A percentile compares a stretch with the other conserved stretches of the same genome.
Conservation (phyloP, 768 basidiomycete species). For the Leccinellum luteum region DNA sequence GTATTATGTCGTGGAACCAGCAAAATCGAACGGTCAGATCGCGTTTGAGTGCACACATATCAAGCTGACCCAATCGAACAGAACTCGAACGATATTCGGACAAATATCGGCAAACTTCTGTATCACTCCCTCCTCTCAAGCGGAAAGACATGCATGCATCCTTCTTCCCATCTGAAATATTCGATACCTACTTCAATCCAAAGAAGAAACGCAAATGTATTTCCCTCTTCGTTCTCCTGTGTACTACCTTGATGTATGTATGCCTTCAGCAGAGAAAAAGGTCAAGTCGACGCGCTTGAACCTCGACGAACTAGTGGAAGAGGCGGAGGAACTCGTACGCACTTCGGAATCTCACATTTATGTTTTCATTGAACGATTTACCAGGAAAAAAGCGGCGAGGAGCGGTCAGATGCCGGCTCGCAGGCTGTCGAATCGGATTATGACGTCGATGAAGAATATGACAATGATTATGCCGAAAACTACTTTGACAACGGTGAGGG, state of each 20-base stretch:
- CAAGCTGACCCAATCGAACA: slow-evolving; percentile 25
- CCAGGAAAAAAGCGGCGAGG: slow-evolving; percentile 71
- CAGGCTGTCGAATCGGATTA: slow-evolving; percentile 70
- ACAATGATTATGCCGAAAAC: slow-evolving; percentile 88
- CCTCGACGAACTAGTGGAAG: slow-evolving; percentile 67
- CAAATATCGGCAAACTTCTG: slow-evolving; percentile 66
- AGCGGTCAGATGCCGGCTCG: slow-evolving; percentile 65
- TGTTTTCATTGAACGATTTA: background rate
- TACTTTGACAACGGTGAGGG: slow-evolving; percentile 90
- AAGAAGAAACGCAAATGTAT: slow-evolving; percentile 57
- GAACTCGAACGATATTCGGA: slow-evolving; percentile 83
- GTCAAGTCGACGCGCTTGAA: slow-evolving; percentile 46
- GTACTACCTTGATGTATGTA: background rate
- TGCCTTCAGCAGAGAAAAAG: slow-evolving; percentile 30
- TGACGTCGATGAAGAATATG: slow-evolving; percentile 87
- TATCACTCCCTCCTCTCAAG: slow-evolving; percentile 64
- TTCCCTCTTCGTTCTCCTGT: background rate
- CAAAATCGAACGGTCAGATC: slow-evolving; percentile 56
- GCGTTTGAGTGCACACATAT: background rate
- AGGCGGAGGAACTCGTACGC: slow-evolving; percentile 56
- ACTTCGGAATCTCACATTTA: background rate
- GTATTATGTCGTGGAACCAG: slow-evolving; percentile 73
- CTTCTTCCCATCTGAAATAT: slow-evolving; percentile 76
- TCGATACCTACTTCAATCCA: slow-evolving; percentile 79
- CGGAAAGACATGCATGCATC: slow-evolving; percentile 67